Base-by-base conservation (phyloP, 805 yeast genomes). In the Starmerella gropengiesseri region DNA sequence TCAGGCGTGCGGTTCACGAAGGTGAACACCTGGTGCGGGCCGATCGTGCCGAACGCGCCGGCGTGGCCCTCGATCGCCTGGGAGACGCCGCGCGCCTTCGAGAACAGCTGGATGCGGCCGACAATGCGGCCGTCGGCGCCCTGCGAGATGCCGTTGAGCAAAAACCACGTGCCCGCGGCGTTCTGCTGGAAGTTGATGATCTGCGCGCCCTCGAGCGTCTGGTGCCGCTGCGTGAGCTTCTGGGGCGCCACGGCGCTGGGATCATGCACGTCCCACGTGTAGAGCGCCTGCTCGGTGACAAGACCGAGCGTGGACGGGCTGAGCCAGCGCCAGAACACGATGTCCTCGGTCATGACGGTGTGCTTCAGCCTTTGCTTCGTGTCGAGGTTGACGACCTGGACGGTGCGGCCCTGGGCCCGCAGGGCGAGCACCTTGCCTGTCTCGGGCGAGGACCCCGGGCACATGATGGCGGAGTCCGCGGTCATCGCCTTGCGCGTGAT, bases 1-100 rank as follows among this genome's bases (percentile, higher is more conserved):
- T 78, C 78, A 29, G 81, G 81, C 41, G 79, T 74, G 64, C 91
- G 80, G 65, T 86, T 85, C 56, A 94, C 97, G 59, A 89, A 87
- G 46, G 93, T 82, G 62, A 91, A 89, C 25, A 89, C 77, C 63
- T 84, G 86, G 39, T 94, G 82, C 35, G 64, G 64, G 22, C 76
- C 55, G 50, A 91, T 67, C 46, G 71, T 69, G 42, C 95, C 85
- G 66, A 91, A 91, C 31, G 77, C 76, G 46, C 94, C 91, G 43
- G 93, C 97, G 63, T 91, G 98, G 56, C 98, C 98, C 59, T 91
- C 97, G 55, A 91, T 84, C 17, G 94, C 87, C 67, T 91, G 99
- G 12, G 96, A 87, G 30, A 89, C 83, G 59, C 82, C 81, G 66
- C 97, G 78, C 41, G 79, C 76, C 60, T 80, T 81, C 47, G 94